Base-by-base conservation (phyloP, 2,329 filamentous ascomycete species). In the Hymenoscyphus fructigenus region DNA sequence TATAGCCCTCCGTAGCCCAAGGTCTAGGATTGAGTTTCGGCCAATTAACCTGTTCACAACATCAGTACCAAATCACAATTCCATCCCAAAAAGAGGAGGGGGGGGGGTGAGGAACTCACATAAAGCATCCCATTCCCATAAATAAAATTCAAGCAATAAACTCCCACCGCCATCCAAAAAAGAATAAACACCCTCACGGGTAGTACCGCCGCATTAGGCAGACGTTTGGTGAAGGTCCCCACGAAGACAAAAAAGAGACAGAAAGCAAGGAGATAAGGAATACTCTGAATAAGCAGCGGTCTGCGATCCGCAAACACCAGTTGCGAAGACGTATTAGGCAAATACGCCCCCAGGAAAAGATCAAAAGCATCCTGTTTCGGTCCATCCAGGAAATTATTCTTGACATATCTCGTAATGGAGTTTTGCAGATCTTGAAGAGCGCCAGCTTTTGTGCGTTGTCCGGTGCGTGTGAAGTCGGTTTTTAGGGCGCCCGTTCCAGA, bases 401-500 rank as follows among this genome's bases (percentile, higher is more conserved):
- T 86, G 69, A 93, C 87, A 78, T 97, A 99, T 67, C 95, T 87
- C 6, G 91, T 96, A 69, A 96, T 81, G 50, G 93, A 95, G 69
- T 98, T 94, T 72, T 89, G 91, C 60, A 92, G 82, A 77, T 99
- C 95, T 75, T 95, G 91, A 59, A 97, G 79, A 65, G 91, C 90
- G 62, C 95, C 95, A 9, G 87, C 85, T 75, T 89, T 92, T 34
- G 95, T 99, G 62, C 96, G 88, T 73, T 91, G 88, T 59, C 94
- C 96, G 1, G 92, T 92, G n/a, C 95, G 89, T 2, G 95, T 99
- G 73, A 98, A 92, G 76, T 99, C 96, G 0, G 95, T 99, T 84
- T 99, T 99, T 81, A 99, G 87, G 60, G 95, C 95, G 2, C 95
- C 96, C 0, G 96, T 99, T 63, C 95, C 95, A 0, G 95, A 95